Conservation (phyloP, 2,329 filamentous ascomycete species). For the Colletotrichum liaoningense region DNA sequence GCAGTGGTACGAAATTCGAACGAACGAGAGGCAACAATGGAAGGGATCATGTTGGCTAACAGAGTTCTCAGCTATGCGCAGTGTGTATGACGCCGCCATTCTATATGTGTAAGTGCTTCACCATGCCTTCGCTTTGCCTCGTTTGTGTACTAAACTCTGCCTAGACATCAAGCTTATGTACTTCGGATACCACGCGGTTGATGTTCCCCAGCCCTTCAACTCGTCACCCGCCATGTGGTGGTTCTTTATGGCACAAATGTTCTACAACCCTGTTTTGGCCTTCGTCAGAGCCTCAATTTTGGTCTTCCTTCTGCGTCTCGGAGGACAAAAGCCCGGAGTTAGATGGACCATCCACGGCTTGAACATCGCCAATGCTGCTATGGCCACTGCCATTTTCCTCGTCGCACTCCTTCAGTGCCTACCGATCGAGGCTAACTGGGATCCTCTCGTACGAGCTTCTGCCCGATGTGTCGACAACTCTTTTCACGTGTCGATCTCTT, state of each 20-base stretch:
- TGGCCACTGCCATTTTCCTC: slow-evolving; percentile 47
- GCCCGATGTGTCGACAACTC: slow-evolving; percentile 20
- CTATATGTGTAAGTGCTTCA: slow-evolving; percentile 42
- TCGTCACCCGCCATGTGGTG: slow-evolving; percentile 39
- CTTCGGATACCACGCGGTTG: slow-evolving; percentile 41
- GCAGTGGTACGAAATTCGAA: slow-evolving; percentile 36
- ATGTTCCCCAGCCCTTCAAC: slow-evolving; percentile 17
- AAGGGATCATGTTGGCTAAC: not conserved
- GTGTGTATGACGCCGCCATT: slow-evolving; percentile 39
- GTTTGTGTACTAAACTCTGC: not conserved
- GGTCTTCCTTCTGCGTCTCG: slow-evolving; percentile 57
- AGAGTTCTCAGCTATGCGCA: slow-evolving; percentile 30
- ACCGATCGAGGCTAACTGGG: slow-evolving; percentile 45
- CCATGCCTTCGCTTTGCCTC: not conserved
- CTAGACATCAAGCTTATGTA: slow-evolving; percentile 44
- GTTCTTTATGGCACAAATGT: slow-evolving; percentile 50
- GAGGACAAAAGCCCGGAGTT: slow-evolving; percentile 48
- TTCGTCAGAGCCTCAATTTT: slow-evolving; percentile 58
- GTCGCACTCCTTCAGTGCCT: slow-evolving; percentile 49
- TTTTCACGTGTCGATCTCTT: slow-evolving; percentile 11
- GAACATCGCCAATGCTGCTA: slow-evolving; percentile 44
- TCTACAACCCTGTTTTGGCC: slow-evolving; percentile 59
- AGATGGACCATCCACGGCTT: slow-evolving; percentile 44
- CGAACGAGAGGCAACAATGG: not conserved
- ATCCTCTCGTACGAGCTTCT: slow-evolving; percentile 37